A percentile compares a stretch with the other conserved stretches of the same genome.
phyloP scores from a whole-genome alignment of 768 basidiomycete genomes.

The Pleurotus pulmonarius region DNA sequence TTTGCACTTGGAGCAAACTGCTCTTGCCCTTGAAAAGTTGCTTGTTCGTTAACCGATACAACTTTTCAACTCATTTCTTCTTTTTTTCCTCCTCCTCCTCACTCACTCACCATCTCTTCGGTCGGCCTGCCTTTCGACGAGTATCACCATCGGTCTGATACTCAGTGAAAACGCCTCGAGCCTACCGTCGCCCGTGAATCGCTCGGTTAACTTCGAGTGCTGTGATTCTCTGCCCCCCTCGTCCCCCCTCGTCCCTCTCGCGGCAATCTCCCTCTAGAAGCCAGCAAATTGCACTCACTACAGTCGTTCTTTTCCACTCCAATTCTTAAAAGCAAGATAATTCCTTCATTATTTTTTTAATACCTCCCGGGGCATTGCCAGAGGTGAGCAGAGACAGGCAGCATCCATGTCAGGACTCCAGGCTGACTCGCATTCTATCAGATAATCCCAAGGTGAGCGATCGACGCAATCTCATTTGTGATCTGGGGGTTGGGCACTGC shows the following conservation, averaged over 20 bases:
- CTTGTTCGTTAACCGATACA: constrained; percentile 41
- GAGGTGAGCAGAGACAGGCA: neutral
- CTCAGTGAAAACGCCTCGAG: constrained; percentile 3
- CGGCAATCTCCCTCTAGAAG: constrained; percentile 27
- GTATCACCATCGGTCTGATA: constrained; percentile 6
- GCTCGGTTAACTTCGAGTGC: constrained; percentile 56
- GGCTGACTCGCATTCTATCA: too few relatives aligned
- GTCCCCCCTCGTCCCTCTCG: constrained; percentile 17
- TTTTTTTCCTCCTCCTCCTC: constrained; percentile 17
- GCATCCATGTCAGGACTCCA: too few relatives aligned
- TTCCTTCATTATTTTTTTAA: constrained; percentile 2
- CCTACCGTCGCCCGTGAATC: constrained; percentile 21
- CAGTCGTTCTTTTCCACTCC: constrained; percentile 20
- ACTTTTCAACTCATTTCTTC: constrained; percentile 28
- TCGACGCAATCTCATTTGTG: too few relatives aligned
- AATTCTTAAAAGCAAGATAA: neutral
- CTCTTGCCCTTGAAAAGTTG: constrained; percentile 50
- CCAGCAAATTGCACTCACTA: constrained; percentile 13
- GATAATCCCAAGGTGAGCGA: too few relatives aligned
- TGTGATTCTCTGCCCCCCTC: constrained; percentile 21
- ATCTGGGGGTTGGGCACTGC: neutral
- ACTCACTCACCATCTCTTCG: constrained; percentile 9
- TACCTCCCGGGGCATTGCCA: neutral
- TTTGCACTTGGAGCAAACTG: constrained; percentile 26
- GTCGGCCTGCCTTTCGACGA: constrained; percentile 16